Conservation (phyloP, 2,329 filamentous ascomycete genomes). For the Whalleya microplaca region DNA sequence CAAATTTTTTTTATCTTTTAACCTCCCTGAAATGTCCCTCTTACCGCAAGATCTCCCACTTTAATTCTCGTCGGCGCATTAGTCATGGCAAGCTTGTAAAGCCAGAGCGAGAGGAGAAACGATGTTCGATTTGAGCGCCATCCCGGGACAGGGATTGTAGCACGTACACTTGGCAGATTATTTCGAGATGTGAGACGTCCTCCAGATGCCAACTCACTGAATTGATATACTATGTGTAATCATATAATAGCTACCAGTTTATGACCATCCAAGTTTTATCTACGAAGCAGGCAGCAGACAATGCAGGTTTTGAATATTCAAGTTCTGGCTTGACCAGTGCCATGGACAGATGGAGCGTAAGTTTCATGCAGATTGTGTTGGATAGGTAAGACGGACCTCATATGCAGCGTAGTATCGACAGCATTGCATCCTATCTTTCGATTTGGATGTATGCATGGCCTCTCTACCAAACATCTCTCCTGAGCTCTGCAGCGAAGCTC, state of each 20-base stretch:
- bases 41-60: not conserved
- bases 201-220: not conserved
- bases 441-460: constrained; percentile 11
- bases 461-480: constrained; percentile 9
- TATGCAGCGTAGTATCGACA: constrained; percentile 10
- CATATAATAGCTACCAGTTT: not conserved
- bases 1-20: not conserved
- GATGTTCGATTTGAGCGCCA: constrained; percentile 12
- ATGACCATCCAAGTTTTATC: constrained; percentile 2
- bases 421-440: constrained; percentile 20
- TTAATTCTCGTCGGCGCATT: not conserved
- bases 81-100: not conserved
- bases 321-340: no score
- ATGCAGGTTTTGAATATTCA: not conserved
- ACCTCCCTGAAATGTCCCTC: not conserved
- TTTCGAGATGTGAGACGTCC: constrained; percentile 13
- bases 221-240: no score
- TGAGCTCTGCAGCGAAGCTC: constrained; percentile 18
- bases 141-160: constrained; percentile 19
- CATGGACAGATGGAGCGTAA: constrained; percentile 10
- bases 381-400: constrained; percentile 18
- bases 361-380: constrained; percentile 15
- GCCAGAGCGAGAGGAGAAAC: constrained; percentile 1
- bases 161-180: constrained; percentile 20
- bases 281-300: not conserved